Evolutionary conservation across 768 basidiomycete species (phyloP), one percentile per base, ranked within the genome.

Genomic region (Pulveroboletus sp.): DNA sequence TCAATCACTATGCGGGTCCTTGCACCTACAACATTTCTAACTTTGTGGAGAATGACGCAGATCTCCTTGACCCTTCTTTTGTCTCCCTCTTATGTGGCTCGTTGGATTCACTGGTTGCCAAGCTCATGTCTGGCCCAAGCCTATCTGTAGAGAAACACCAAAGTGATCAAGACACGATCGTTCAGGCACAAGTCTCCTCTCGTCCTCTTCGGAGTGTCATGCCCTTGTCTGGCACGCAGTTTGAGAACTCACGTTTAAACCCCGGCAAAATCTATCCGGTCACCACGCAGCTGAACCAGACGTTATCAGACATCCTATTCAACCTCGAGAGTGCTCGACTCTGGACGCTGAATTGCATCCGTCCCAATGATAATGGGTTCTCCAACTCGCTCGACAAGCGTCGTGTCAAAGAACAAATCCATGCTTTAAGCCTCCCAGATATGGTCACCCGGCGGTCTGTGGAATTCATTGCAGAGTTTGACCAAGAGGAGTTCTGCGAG

Each of bases 361-460:
- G 81, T 36, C 83, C 82, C 6, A 84, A 83, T 63, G 83, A 84
- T 57, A 81, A 79, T 11, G 76, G 79, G 6, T 78, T 79, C 14
- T 74, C 80, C 8, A 82, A 81, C 54, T 81, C 81, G 18, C 77
- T 84, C 55, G 83, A 84, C 64, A 81, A 80, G 64, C 77, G 79
- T 8, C 70, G 80, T 24, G 79, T 83, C 51, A 82, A 80, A 62
- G 64, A 70, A 3, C 82, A 84, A 54, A 75, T 84, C 15, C 72
- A 72, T 38, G 70, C 76, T 11, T 69, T 82, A 18, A 73, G 80
- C 30, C 69, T 84, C 15, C 73, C 80, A 1, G 78, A 80, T 52
- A 63, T 78, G 59, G 70, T 82, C 39, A 71, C 71, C n/a, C 69
- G 76, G 21, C 71, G 68, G 46, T 73, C 70, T 46, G 62, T 69